These are phyloP conservation scores for Tricholoma flavovirens DNA, from an alignment of 768 basidiomycete genomes.

Conservation along the genomic window DNA sequence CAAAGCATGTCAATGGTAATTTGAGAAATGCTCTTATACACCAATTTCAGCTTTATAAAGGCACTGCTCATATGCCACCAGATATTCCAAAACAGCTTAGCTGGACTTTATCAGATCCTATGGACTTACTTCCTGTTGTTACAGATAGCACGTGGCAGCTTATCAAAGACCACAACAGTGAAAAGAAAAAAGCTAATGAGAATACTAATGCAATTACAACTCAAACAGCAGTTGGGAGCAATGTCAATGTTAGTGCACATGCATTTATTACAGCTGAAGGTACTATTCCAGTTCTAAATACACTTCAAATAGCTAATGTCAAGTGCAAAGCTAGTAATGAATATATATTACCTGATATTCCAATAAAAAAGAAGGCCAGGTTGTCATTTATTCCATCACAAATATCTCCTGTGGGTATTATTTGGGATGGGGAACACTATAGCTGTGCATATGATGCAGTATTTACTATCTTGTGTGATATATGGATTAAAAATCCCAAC, in stretches of 20 bases:
- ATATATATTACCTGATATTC: no score
- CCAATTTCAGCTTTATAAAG: not conserved
- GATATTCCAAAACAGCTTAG: not conserved
- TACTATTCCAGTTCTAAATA: no score
- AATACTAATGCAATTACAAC: no score
- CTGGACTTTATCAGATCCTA: slow-evolving; percentile 1
- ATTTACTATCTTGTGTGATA: not conserved
- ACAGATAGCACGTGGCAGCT: slow-evolving; percentile 1
- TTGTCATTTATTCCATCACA: not conserved
- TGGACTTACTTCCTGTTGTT: not conserved
- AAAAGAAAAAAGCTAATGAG: no score
- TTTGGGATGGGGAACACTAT: not conserved
- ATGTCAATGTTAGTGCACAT: no score
- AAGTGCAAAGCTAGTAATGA: no score
- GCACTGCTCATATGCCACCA: slow-evolving; percentile 1
- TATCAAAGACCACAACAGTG: not conserved
- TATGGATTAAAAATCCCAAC: not conserved
- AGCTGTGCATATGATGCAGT: slow-evolving; percentile 1
- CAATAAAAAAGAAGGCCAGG: not conserved
- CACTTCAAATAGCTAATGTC: no score
- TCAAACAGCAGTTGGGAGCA: no score
- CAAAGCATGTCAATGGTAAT: not conserved
- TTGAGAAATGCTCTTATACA: not conserved
- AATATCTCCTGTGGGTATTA: not conserved
- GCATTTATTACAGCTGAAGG: no score